phyloP scores from a whole-genome alignment of 2,329 filamentous ascomycete genomes.

The Blastomyces parvus region DNA sequence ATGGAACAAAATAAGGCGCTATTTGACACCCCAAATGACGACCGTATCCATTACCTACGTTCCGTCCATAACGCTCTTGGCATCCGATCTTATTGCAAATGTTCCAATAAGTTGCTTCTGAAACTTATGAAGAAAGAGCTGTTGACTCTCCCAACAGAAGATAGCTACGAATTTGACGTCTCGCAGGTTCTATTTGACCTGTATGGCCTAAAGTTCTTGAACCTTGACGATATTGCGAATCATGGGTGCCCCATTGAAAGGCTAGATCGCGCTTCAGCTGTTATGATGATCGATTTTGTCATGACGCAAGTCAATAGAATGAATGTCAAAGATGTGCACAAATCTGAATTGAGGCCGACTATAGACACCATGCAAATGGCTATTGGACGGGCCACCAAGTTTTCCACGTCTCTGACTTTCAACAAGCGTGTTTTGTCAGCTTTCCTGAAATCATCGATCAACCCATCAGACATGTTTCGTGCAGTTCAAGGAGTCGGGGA shows the following conservation, averaged over 20 bases:
- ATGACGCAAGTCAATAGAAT: conserved; percentile 71
- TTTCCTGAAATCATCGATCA: conserved; percentile 73
- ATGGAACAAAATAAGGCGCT: conserved; percentile 55
- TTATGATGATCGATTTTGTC: conserved; percentile 74
- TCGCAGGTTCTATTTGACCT: conserved; percentile 77
- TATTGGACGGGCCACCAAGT: conserved; percentile 64
- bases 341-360: conserved; percentile 78
- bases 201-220: conserved; percentile 67
- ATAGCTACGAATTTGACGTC: conserved; percentile 78
- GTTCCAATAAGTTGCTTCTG: conserved; percentile 76
- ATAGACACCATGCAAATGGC: conserved; percentile 91
- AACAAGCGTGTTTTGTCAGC: conserved; percentile 76
- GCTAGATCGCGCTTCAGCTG: conserved; percentile 69
- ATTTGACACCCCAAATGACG: conserved; percentile 59
- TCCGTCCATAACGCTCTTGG: conserved; percentile 77
- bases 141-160: conserved; percentile 61
- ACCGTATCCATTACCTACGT: conserved; percentile 68
- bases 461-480: conserved; percentile 68
- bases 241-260: conserved; percentile 70
- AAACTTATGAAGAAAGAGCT: conserved; percentile 83
- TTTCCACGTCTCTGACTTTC: conserved; percentile 69
- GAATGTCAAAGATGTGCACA: conserved; percentile 81
- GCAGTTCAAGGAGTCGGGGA: conserved; percentile 70
- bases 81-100: conserved; percentile 73
- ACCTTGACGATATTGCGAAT: conserved; percentile 60